Evolutionary conservation across 331 rosid species (phyloP).

Genomic region (Ulmus americana): DNA sequence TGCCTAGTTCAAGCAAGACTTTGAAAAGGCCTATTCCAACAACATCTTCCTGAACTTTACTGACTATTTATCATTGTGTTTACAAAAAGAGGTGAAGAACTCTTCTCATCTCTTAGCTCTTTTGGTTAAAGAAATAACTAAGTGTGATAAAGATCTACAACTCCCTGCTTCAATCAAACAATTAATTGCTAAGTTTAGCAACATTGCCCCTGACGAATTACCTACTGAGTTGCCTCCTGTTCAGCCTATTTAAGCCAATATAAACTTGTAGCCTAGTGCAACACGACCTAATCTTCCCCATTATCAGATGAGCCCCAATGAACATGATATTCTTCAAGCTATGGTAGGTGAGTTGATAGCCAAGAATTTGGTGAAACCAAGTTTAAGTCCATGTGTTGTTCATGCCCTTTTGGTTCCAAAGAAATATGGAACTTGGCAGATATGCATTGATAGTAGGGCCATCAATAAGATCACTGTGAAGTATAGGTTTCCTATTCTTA

Average conservation of each 20-base stretch:
- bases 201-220: not conserved
- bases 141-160: too few relatives aligned
- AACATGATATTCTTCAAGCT: not conserved
- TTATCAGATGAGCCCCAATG: not conserved
- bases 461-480: not conserved
- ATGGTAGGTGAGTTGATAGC: not conserved
- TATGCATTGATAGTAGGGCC: too few relatives aligned
- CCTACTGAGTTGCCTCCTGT: not conserved
- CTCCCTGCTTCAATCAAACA: too few relatives aligned
- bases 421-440: too few relatives aligned
- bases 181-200: not conserved
- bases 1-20: too few relatives aligned
- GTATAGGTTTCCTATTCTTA: not conserved
- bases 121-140: too few relatives aligned
- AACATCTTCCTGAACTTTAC: too few relatives aligned
- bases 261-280: not conserved
- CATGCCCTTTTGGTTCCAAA: not conserved
- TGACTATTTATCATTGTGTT: too few relatives aligned
- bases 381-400: not conserved
- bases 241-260: too few relatives aligned
- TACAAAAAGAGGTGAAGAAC: too few relatives aligned
- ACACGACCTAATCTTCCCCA: not conserved
- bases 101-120: too few relatives aligned
- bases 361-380: not conserved
- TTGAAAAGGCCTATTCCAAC: too few relatives aligned